Evolutionary conservation across 164 flowering plant species (phyloP).

Genomic region (Taxillus chinensis): DNA sequence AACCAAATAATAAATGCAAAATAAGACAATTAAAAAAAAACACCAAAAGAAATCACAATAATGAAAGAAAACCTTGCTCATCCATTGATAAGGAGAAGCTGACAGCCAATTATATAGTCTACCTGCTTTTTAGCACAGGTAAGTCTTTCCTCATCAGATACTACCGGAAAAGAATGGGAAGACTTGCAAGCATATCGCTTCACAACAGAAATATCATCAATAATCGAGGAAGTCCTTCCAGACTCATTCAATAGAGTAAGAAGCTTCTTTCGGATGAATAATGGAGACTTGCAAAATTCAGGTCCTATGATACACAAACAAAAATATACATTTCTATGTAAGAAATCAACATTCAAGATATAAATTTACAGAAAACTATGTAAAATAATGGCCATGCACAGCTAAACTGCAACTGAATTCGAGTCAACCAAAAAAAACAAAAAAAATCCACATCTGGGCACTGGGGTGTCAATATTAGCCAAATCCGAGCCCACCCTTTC

Average conservation of each 20-base stretch:
- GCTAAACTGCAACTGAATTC: no score
- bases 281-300: constrained; percentile 70
- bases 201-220: constrained; percentile 73
- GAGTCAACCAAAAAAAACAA: no score
- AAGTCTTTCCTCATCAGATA: constrained; percentile 86
- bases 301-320: constrained; percentile 44
- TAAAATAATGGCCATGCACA: no score
- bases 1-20: constrained; percentile 2
- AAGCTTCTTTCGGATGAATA: constrained; percentile 62
- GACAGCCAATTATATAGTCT: not conserved
- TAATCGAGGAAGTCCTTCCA: constrained; percentile 63
- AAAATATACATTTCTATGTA: not conserved
- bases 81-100: not conserved
- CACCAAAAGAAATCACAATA: not conserved
- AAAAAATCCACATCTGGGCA: no score
- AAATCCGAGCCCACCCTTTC: no score
- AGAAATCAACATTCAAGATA: no score
- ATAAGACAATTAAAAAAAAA: not conserved
- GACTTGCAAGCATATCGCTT: constrained; percentile 79
- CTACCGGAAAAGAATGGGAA: constrained; percentile 73
- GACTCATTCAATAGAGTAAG: constrained; percentile 61
- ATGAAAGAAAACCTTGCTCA: not conserved
- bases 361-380: no score
- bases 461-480: no score
- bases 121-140: constrained; percentile 79